phyloP scores from a whole-genome alignment of 495 filamentous ascomycete species.

The Penicillium diatomitis region DNA sequence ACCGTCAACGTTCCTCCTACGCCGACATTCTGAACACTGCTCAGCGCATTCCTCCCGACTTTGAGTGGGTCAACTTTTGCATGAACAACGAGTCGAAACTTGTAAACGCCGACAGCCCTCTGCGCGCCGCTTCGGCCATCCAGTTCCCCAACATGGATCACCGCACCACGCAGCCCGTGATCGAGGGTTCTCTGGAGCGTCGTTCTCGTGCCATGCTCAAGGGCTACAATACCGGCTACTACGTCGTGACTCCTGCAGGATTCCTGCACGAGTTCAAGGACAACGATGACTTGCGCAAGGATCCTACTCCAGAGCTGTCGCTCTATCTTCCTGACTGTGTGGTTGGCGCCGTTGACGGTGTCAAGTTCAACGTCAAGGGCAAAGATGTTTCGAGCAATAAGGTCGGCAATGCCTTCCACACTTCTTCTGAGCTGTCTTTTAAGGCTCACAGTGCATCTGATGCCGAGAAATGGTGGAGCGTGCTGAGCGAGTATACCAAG shows the following conservation, averaged over 20 bases:
- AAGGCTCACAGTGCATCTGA: constrained; percentile 66
- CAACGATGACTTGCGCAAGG: constrained; percentile 70
- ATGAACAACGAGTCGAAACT: constrained; percentile 57
- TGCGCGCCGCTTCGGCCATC: constrained; percentile 61
- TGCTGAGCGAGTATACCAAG: constrained; percentile 43
- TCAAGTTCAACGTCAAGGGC: constrained; percentile 90
- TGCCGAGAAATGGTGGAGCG: constrained; percentile 74
- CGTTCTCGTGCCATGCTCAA: constrained; percentile 73
- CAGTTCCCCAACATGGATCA: constrained; percentile 85
- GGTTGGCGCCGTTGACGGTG: constrained; percentile 62
- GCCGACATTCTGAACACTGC: constrained; percentile 69
- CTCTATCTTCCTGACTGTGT: constrained; percentile 89
- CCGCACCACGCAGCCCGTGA: constrained; percentile 64
- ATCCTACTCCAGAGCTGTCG: constrained; percentile 76
- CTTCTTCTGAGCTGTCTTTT: constrained; percentile 56
- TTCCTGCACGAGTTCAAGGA: constrained; percentile 96
- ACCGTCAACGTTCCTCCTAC: constrained; percentile 70
- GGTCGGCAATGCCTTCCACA: constrained; percentile 49
- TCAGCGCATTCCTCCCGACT: constrained; percentile 76
- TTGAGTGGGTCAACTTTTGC: constrained; percentile 84
- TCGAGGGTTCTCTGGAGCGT: constrained; percentile 79
- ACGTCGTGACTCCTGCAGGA: constrained; percentile 75
- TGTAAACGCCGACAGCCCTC: constrained; percentile 68
- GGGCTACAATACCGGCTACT: constrained; percentile 73
- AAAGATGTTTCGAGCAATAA: constrained; percentile 67